phyloP scores from a whole-genome alignment of 129 eudicot species.

The Chrysanthemum lavandulifolium region DNA sequence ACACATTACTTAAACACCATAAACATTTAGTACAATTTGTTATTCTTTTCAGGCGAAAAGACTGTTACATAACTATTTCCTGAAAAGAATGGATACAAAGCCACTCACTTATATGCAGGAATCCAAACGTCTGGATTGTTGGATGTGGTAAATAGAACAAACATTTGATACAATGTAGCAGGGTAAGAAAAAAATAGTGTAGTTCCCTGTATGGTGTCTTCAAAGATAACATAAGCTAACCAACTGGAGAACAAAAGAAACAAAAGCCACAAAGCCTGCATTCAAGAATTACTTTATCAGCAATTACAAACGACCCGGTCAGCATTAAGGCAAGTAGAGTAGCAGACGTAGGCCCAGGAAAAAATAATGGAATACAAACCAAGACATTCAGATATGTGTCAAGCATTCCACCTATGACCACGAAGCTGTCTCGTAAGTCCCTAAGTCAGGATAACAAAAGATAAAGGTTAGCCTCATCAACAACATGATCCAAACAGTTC shows the following conservation, averaged over 20 bases:
- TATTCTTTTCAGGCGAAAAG: too few species aligned
- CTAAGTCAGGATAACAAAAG: conserved; percentile 40
- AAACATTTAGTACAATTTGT: too few species aligned
- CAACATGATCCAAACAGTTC: too few species aligned
- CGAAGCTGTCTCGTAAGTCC: conserved; percentile 72
- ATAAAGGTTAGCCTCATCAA: neutral
- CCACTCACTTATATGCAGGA: conserved; percentile 94
- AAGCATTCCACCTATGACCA: conserved; percentile 81
- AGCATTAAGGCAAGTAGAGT: conserved; percentile 15
- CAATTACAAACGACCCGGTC: neutral
- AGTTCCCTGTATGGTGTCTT: conserved; percentile 86
- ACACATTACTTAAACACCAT: conserved; percentile 1
- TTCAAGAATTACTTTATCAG: neutral
- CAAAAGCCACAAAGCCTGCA: conserved; percentile 75
- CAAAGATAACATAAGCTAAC: conserved; percentile 96
- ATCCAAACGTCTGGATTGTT: conserved; percentile 99
- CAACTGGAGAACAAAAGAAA: conserved; percentile 90
- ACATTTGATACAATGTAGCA: conserved; percentile 78
- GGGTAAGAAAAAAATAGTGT: conserved; percentile 66
- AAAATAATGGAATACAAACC: conserved; percentile 50
- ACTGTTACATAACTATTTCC: neutral
- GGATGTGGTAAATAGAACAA: conserved; percentile 86
- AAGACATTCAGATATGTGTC: conserved; percentile 80
- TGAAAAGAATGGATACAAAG: conserved; percentile 1
- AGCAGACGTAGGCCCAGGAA: conserved; percentile 5